These are phyloP conservation scores for Xylariaceae sp. DNA, from an alignment of 2,329 filamentous ascomycete species.

Conservation along the genomic window DNA sequence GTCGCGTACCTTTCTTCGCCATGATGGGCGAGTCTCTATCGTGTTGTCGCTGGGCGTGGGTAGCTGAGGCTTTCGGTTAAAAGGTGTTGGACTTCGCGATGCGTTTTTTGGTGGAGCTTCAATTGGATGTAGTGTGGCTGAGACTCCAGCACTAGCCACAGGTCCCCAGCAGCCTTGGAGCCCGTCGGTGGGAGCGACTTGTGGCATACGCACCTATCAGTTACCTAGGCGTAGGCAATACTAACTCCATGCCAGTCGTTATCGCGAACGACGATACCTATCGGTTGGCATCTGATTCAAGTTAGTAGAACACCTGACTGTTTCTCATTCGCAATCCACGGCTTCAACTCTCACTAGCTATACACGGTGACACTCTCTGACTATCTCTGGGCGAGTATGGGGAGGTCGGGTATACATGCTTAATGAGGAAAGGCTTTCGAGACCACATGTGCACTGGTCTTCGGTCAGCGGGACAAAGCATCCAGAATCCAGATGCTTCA, in stretches of 20 bases:
- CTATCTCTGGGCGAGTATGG: too few species aligned
- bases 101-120: slow-evolving; percentile 26
- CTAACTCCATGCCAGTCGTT: too few species aligned
- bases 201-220: too few species aligned
- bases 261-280: too few species aligned
- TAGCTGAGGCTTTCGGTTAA: slow-evolving; percentile 10
- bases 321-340: too few species aligned
- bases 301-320: too few species aligned
- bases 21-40: slow-evolving; percentile 27
- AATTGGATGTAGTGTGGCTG: slow-evolving; percentile 18
- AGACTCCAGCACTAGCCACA: not conserved
- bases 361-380: too few species aligned
- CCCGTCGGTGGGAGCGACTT: too few species aligned
- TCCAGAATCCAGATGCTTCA: slow-evolving; percentile 1
- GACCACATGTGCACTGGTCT: not conserved
- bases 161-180: not conserved
- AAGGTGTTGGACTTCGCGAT: slow-evolving; percentile 6
- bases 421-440: slow-evolving; percentile 6
- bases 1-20: slow-evolving; percentile 43
- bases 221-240: too few species aligned
- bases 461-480: slow-evolving; percentile 5
- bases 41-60: slow-evolving; percentile 3
- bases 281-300: too few species aligned
- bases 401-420: slow-evolving; percentile 26
- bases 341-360: too few species aligned